Conservation (phyloP, 2,329 filamentous ascomycete species). For the Zymoseptoria brevis region DNA sequence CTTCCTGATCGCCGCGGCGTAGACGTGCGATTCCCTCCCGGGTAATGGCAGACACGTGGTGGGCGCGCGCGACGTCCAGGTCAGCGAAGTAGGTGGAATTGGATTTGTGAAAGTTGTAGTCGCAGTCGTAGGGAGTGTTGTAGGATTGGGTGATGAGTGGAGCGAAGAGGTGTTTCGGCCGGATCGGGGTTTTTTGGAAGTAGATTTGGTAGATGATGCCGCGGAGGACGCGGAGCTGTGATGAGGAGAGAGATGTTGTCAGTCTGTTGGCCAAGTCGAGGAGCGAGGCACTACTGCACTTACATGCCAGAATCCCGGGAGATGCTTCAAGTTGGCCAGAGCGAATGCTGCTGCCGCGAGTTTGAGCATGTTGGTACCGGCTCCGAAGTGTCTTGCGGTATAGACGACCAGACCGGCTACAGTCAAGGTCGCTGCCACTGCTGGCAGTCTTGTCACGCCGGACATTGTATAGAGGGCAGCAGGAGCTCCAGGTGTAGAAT, state of each 20-base stretch:
- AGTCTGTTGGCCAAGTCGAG: not conserved
- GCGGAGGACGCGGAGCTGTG: conserved; percentile 40
- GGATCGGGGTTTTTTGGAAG: conserved; percentile 32
- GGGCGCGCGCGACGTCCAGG: conserved; percentile 73
- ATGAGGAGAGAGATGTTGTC: not conserved
- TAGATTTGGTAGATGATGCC: conserved; percentile 42
- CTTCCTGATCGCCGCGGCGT: conserved; percentile 29
- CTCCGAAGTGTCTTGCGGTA: conserved; percentile 23
- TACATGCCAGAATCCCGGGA: conserved; percentile 72
- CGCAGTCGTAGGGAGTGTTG: conserved; percentile 66
- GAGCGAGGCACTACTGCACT: not conserved
- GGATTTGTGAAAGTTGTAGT: conserved; percentile 79
- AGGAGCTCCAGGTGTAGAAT: not conserved
- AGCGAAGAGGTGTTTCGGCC: conserved; percentile 60
- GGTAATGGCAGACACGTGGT: conserved; percentile 57
- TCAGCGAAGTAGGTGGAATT: conserved; percentile 83
- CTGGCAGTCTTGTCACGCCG: conserved; percentile 23
- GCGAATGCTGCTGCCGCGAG: conserved; percentile 37
- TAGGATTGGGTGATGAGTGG: conserved; percentile 60
- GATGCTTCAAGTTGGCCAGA: conserved; percentile 61
- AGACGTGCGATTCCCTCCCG: conserved; percentile 36
- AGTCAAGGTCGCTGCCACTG: conserved; percentile 23
- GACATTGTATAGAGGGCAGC: conserved; percentile 22
- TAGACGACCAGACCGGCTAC: conserved; percentile 16
- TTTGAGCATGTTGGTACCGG: conserved; percentile 18